These are phyloP conservation scores for Halophytophthora batemanensis DNA, from an alignment of 352 stramenopile species.

Conservation along the genomic window DNA sequence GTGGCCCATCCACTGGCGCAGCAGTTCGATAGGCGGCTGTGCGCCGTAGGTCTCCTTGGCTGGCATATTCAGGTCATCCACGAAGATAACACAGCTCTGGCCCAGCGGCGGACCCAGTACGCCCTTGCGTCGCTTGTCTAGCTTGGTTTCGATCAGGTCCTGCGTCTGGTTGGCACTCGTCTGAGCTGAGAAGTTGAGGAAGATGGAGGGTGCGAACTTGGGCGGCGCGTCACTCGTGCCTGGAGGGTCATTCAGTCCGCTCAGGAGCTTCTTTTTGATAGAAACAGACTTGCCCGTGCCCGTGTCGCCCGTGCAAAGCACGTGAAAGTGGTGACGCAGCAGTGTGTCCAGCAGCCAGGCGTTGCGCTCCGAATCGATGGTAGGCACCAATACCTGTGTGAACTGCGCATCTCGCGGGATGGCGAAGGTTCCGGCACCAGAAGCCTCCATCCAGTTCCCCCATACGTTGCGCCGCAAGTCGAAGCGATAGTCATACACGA, in stretches of 20 bases:
- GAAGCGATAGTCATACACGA: constrained; percentile 92
- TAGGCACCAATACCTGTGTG: constrained; percentile 90
- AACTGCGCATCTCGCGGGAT: constrained; percentile 80
- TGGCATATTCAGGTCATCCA: constrained; percentile 95
- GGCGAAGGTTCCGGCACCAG: constrained; percentile 29
- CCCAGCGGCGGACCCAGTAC: constrained; percentile 89
- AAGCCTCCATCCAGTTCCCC: constrained; percentile 71
- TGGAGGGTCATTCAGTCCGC: constrained; percentile 55
- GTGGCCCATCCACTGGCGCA: constrained; percentile 94
- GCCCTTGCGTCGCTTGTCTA: constrained; percentile 93
- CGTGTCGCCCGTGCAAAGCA: constrained; percentile 90
- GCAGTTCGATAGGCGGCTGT: constrained; percentile 91
- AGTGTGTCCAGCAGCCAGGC: constrained; percentile 90
- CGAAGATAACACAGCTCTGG: constrained; percentile 91
- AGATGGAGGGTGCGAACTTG: constrained; percentile 78
- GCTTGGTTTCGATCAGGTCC: constrained; percentile 92
- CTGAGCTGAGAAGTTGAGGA: constrained; percentile 92
- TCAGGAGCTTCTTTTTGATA: constrained; percentile 92
- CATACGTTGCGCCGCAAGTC: constrained; percentile 83
- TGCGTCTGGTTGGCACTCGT: constrained; percentile 94
- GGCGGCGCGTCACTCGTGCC: constrained; percentile 11
- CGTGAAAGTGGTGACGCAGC: constrained; percentile 85
- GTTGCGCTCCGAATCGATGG: constrained; percentile 91
- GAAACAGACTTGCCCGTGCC: constrained; percentile 94
- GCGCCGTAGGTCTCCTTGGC: constrained; percentile 93